Evolutionary conservation across 1,139 yeast genomes (phyloP).

Genomic region (Pichia sp.): DNA sequence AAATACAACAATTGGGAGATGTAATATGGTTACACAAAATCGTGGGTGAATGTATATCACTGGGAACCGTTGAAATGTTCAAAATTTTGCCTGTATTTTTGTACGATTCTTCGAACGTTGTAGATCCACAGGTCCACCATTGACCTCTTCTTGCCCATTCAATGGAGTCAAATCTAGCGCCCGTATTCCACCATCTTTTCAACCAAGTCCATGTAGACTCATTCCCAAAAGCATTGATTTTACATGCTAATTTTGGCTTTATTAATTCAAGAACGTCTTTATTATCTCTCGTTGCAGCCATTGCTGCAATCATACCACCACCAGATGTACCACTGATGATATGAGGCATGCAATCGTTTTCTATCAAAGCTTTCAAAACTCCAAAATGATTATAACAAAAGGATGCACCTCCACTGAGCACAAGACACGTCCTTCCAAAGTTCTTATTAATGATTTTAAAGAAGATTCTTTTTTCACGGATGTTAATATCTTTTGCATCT

Average conservation of each 20-base stretch:
- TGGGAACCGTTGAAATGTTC: conserved; percentile 72
- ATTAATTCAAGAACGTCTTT: conserved; percentile 52
- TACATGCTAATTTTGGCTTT: conserved; percentile 54
- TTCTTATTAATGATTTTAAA: conserved; percentile 54
- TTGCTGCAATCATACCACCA: conserved; percentile 74
- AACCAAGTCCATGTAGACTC: conserved; percentile 48
- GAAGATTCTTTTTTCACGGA: conserved; percentile 39
- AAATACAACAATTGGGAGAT: conserved; percentile 74
- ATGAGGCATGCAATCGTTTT: conserved; percentile 56
- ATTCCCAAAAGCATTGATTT: conserved; percentile 67
- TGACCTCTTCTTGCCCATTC: conserved; percentile 64
- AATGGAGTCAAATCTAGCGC: conserved; percentile 70
- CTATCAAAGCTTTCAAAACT: conserved; percentile 61
- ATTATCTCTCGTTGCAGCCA: conserved; percentile 62
- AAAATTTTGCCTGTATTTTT: conserved; percentile 61
- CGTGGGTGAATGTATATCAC: conserved; percentile 77
- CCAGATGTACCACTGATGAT: conserved; percentile 78
- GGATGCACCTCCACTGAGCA: conserved; percentile 75
- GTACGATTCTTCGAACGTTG: conserved; percentile 65
- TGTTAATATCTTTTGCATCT: conserved; percentile 31
- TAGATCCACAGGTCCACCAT: conserved; percentile 67
- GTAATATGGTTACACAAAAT: conserved; percentile 71
- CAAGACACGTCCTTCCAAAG: conserved; percentile 66
- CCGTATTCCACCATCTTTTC: conserved; percentile 63
- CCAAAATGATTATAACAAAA: conserved; percentile 78